Evolutionary conservation across 345 rosid species (phyloP).

Genomic region (Eutrema yunnanense): DNA sequence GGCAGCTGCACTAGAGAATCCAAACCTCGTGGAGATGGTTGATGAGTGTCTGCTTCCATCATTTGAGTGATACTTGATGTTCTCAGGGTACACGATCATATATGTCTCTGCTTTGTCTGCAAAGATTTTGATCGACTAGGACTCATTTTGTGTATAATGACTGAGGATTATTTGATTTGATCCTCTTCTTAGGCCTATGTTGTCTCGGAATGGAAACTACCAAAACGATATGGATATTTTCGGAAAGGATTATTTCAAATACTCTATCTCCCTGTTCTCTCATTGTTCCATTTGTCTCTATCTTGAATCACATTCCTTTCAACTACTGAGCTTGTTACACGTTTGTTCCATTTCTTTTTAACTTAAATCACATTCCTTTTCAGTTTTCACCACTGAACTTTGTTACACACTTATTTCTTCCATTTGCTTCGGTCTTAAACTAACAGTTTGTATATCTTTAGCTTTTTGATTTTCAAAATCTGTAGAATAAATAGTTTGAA

Average conservation of each 20-base stretch:
- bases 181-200: background rate
- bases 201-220: background rate
- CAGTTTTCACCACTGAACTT: background rate
- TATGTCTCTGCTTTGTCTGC: background rate
- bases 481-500: too few species aligned
- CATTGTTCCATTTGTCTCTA: background rate
- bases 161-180: background rate
- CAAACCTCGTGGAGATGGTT: slow-evolving; percentile 82
- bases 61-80: slow-evolving; percentile 32
- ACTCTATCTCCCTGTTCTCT: background rate
- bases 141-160: background rate
- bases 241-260: background rate
- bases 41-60: slow-evolving; percentile 79
- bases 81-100: background rate
- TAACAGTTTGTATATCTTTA: too few species aligned
- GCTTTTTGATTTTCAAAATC: too few species aligned
- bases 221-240: too few species aligned
- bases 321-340: background rate
- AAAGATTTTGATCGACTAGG: slow-evolving; percentile 1
- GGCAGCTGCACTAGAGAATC: slow-evolving; percentile 92
- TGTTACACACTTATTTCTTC: too few species aligned
- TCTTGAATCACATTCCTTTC: background rate
- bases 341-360: background rate
- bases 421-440: too few species aligned
- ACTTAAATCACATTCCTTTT: background rate